These are phyloP conservation scores for Phytophthora boehmeriae DNA, from an alignment of 352 stramenopile genomes.

Conservation along the genomic window DNA sequence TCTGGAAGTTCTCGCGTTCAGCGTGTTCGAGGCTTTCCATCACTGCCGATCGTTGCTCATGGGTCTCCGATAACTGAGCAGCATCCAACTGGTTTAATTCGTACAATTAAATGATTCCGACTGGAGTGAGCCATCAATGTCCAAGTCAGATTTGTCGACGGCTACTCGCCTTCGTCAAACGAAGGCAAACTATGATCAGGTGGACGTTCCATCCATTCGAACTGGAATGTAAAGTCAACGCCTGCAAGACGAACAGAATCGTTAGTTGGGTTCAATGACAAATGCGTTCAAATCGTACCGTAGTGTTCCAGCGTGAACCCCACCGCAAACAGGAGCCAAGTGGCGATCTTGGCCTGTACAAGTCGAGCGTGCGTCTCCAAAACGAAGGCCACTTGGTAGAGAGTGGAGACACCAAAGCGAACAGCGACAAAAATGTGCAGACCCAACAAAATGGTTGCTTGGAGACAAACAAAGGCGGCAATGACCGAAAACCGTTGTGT, in stretches of 20 bases:
- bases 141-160: not conserved
- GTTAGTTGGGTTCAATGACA: too few relatives aligned
- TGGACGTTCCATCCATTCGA: conserved; percentile 4
- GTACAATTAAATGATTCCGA: too few relatives aligned
- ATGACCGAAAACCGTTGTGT: conserved; percentile 26
- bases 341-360: conserved; percentile 49
- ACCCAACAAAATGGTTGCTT: conserved; percentile 28
- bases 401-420: conserved; percentile 31
- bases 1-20: too few relatives aligned
- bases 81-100: conserved; percentile 13
- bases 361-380: conserved; percentile 46
- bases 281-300: conserved; percentile 19
- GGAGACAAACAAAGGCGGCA: conserved; percentile 25
- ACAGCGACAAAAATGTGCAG: conserved; percentile 33
- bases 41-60: too few relatives aligned
- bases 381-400: conserved; percentile 60
- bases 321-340: conserved; percentile 34
- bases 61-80: not conserved
- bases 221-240: conserved; percentile 17
- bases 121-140: not conserved
- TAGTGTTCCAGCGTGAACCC: conserved; percentile 35
- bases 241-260: not conserved
- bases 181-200: too few relatives aligned
- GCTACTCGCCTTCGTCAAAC: too few relatives aligned
- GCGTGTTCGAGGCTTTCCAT: too few relatives aligned